Evolutionary conservation across 2,329 filamentous ascomycete genomes (phyloP), one percentile per base, ranked within the genome.

Genomic region (Drechslerella stenobrocha): DNA sequence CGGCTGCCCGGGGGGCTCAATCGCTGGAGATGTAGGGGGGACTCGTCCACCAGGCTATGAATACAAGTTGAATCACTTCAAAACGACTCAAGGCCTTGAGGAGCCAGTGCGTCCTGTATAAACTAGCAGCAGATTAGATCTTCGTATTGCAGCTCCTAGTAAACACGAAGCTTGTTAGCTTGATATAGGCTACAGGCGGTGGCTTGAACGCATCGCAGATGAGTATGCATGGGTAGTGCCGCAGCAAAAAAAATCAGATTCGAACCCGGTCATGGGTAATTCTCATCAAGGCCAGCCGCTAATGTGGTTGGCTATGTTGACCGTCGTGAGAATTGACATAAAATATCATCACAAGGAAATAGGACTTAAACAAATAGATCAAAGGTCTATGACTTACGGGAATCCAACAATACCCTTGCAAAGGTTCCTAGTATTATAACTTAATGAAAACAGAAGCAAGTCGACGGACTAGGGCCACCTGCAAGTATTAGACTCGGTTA

Each of bases 321-420:
- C 72, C 72, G 72, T 73, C 72, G 72, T 73, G 72, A 73, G 71
- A 71, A 71, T 65, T 61, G 63, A 64, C 63, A 34, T 69, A 55
- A 57, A 55, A 48, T 61, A 65, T 73, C 72, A 73, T 73, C 72
- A 73, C 70, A 44, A 50, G 55, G 61, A 44, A 35, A 52, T 65
- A 45, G 50, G 52, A 46, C 46, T 24, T 56, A 52, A 2, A 23
- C 18, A 18, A 28, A 18, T 26, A 6, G 5, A 53, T 23, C 34
- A 13, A 6, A 24, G 20, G 18, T 30, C 28, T 2, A 34, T 52
- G 13, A 7, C 18, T 18, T 51, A 4, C 35, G 53, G 18, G n/a
- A 28, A 15, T 20, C 11, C 42, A 48, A 15, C n/a, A 45, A 18
- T 64, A 64, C 55, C 44, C 52, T 64, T 20, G 6, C 6, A 20